Evolutionary conservation across 257 asterid genomes (phyloP).

Genomic region (Gynochthodes officinalis): DNA sequence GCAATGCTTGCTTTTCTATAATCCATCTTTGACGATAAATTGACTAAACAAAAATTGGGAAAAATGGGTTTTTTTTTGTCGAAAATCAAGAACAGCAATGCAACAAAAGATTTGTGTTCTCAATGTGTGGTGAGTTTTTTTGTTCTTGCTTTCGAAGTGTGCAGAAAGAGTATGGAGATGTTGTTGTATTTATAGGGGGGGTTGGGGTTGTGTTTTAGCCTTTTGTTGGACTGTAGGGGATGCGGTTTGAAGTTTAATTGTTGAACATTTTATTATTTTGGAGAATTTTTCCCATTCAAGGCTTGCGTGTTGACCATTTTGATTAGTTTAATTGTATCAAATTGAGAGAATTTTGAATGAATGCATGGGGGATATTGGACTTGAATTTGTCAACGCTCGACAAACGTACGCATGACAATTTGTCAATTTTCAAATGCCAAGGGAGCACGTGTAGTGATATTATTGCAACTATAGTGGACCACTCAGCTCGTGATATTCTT

Average conservation of each 20-base stretch:
- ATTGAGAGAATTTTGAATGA: no score
- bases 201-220: background rate
- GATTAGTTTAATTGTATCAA: no score
- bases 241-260: background rate
- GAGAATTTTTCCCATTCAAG: background rate
- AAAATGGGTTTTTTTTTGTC: no score
- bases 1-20: background rate
- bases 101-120: background rate
- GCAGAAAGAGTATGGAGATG: background rate
- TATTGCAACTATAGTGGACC: no score
- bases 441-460: no score
- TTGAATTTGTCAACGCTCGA: no score
- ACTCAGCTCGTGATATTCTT: no score
- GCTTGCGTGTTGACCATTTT: background rate
- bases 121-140: background rate
- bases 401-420: no score
- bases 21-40: background rate
- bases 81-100: background rate
- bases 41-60: background rate
- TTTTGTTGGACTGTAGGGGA: background rate
- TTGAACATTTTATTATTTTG: background rate
- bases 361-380: no score
- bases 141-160: background rate
- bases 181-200: background rate
- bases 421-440: no score